phyloP scores from a whole-genome alignment of 2,329 filamentous ascomycete species.

The Fusarium staphyleae region DNA sequence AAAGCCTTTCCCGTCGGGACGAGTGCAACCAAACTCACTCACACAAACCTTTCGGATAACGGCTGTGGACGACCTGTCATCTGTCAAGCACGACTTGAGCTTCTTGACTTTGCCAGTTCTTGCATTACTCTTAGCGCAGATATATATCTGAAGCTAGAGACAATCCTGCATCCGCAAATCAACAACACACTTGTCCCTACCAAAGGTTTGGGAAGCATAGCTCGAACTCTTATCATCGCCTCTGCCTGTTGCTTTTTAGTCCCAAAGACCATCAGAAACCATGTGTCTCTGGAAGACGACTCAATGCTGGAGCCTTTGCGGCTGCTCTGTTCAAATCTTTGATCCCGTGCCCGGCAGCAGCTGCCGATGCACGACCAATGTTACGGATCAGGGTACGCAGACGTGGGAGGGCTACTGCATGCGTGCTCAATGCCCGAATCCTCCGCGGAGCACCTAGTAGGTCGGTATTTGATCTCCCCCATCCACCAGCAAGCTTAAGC shows the following conservation, averaged over 20 bases:
- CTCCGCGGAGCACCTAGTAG: conserved; percentile 37
- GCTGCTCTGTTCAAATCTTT: conserved; percentile 39
- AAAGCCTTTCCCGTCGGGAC: conserved; percentile 33
- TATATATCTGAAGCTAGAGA: conserved; percentile 25
- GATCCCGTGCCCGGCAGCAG: conserved; percentile 42
- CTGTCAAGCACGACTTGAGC: conserved; percentile 14
- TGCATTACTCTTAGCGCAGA: conserved; percentile 16
- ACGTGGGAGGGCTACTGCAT: conserved; percentile 46
- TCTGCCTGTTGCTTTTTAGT: not conserved
- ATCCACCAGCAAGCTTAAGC: not conserved
- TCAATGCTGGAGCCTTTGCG: conserved; percentile 45
- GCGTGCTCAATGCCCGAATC: conserved; percentile 44
- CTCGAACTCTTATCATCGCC: not conserved
- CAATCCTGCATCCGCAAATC: no score
- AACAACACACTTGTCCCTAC: no score
- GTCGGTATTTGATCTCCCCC: conserved; percentile 33
- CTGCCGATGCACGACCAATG: conserved; percentile 39
- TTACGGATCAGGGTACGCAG: conserved; percentile 41
- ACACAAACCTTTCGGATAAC: conserved; percentile 38
- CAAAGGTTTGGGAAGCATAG: no score
- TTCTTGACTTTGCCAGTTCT: conserved; percentile 20
- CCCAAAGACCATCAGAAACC: conserved; percentile 16
- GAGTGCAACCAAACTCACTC: conserved; percentile 29
- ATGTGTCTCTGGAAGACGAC: conserved; percentile 48
- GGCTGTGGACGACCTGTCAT: conserved; percentile 31